These are phyloP conservation scores for Dioscorea zingiberensis DNA, from an alignment of 106 monocot genomes.

Conservation along the genomic window DNA sequence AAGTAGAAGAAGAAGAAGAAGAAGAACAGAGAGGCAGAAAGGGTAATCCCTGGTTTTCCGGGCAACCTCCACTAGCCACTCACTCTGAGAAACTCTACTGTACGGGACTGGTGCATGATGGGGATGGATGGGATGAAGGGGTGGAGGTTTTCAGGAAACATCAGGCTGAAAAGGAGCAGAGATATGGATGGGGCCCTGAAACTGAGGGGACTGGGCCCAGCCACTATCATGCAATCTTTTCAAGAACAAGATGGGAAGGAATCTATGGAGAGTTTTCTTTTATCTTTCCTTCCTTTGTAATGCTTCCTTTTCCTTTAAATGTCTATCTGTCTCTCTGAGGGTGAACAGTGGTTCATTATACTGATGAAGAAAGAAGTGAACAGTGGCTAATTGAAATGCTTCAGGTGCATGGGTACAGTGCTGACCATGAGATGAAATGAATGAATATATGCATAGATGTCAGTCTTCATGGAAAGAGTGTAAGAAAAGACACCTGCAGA, in stretches of 20 bases:
- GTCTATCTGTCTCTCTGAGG: background rate
- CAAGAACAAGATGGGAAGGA: conserved; percentile 5
- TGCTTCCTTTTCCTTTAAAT: background rate
- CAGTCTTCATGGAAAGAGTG: too few relatives aligned
- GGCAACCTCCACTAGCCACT: conserved; percentile 12
- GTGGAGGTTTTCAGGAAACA: conserved; percentile 40
- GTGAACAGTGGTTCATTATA: too few relatives aligned
- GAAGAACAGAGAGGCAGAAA: background rate
- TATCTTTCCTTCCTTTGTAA: background rate
- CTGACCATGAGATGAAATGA: conserved; percentile 2
- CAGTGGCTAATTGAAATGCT: background rate
- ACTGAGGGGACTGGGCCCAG: conserved; percentile 1
- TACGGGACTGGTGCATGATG: background rate
- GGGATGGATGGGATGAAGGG: too few relatives aligned
- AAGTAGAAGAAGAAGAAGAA: background rate
- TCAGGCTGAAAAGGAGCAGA: conserved; percentile 21
- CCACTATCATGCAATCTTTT: conserved; percentile 2
- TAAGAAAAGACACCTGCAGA: conserved; percentile 24
- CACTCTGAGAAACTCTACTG: conserved; percentile 10
- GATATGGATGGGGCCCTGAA: conserved; percentile 9
- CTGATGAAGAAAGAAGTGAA: too few relatives aligned
- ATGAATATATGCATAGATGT: conserved; percentile 9
- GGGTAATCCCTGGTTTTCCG: conserved; percentile 39
- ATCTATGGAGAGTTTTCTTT: background rate
- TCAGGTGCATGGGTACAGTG: conserved; percentile 9